Evolutionary conservation across 2,329 filamentous ascomycete species (phyloP), one percentile per base, ranked within the genome.

Genomic region (Reticulascus tulasneorum): DNA sequence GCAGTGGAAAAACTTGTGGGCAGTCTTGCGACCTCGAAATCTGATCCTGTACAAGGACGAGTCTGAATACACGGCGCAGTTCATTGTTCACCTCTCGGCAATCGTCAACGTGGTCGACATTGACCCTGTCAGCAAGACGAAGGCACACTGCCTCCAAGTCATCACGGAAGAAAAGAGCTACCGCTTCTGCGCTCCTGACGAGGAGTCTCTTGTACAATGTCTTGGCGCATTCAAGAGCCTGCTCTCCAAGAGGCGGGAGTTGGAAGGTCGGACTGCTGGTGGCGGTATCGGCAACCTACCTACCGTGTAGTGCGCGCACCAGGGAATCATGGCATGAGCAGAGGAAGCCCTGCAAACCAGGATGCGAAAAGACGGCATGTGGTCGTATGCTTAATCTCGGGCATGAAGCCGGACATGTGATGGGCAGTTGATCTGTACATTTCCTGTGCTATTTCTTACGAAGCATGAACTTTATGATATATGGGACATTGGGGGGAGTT

Each of bases 1-100:
- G 29, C 86, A 94, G 53, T 98, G 93, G 93, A 96, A 95, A 69
- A 84, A 88, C 50, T 75, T 89, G 40, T 97, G 93, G 93, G 85
- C 84, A 10, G 93, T 97, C 1, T 73, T 98, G 33, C 85, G 93
- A 21, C 84, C 87, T 2, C 82, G 84, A 33, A 89, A 86, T 45
- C 69, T 98, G 21, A 85, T 88, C 12, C 75, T 97, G 18, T 98
- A 98, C 71, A 96, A 96, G 61, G 84, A 94, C 54, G 86, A 94
- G 45, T 72, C 81, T 46, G 93, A 98, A 63, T 97, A 97, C 59
- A 83, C 85, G 10, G 87, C 90, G 1, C 73, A 85, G 44, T 82
- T 89, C 49, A 85, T 98, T 49, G 69, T 96, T 22, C 79, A 85
- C 5, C 78, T 97, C 50, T 70, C 78, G 8, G 79, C 73, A 36